phyloP scores from a whole-genome alignment of 2,329 filamentous ascomycete species.

The Fusarium sp. region DNA sequence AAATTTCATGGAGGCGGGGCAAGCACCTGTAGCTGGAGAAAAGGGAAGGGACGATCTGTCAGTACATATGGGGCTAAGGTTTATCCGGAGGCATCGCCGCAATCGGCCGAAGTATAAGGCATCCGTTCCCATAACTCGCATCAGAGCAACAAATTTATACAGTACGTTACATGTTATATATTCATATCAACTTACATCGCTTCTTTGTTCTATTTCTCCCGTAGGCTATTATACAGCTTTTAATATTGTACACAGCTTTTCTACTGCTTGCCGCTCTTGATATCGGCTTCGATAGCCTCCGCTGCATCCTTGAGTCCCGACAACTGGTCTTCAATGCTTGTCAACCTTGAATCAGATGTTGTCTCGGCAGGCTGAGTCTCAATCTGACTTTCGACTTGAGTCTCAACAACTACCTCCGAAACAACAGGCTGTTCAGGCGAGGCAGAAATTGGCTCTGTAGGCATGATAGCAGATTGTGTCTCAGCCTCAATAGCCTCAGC shows the following conservation, averaged over 20 bases:
- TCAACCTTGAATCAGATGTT: slow-evolving; percentile 13
- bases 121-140: neutral
- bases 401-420: neutral
- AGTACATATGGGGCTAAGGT: slow-evolving; percentile 23
- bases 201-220: slow-evolving; percentile 28
- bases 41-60: neutral
- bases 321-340: slow-evolving; percentile 39
- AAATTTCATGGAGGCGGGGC: slow-evolving; percentile 15
- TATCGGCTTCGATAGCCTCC: slow-evolving; percentile 37
- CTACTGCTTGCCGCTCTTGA: slow-evolving; percentile 39
- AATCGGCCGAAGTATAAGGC: slow-evolving; percentile 16
- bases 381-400: slow-evolving; percentile 2
- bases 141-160: neutral
- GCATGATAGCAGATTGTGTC: neutral
- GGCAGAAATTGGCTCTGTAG: neutral
- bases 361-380: slow-evolving; percentile 1
- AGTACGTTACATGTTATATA: slow-evolving; percentile 18
- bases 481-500: neutral
- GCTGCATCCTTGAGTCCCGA: slow-evolving; percentile 32
- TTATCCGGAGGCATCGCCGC: slow-evolving; percentile 32
- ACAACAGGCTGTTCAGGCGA: neutral
- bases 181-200: slow-evolving; percentile 32
- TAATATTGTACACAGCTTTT: slow-evolving; percentile 43
- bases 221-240: slow-evolving; percentile 37
- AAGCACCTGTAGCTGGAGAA: slow-evolving; percentile 15